Evolutionary conservation across 1,284 basidiomycete genomes (phyloP), one percentile per base, ranked within the genome.

Genomic region (Ustilago trichophora): DNA sequence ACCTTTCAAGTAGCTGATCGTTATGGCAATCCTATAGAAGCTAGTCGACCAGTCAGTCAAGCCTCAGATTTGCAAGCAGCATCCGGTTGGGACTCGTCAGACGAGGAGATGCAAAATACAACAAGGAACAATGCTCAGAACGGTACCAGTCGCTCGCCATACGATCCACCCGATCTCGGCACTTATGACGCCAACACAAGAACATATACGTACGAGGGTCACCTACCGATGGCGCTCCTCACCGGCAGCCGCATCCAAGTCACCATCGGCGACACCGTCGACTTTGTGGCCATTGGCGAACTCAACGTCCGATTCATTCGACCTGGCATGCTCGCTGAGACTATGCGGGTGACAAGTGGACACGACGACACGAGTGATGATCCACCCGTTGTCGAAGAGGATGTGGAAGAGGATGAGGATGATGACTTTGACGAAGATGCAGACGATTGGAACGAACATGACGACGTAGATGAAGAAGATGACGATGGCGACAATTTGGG

Each of bases 1-100:
- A 67, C 57, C 5, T 67, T 67, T 27, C 56, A 55, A 19, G 43
- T 67, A 21, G 56, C 64, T 11, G 64, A 67, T 44, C 64, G 53
- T 8, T 47, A 53, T 24, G 64, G 64, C 46, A 67, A 67, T 37
- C 52, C 50, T 1, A 31, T 67, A 25, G 11, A 36, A 5, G 12
- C 34, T 3, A 24, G 19, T 6, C 35, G 10, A 15, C 26, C 46
- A 27, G 27, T 29, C 5, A 29, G 8, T 15, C n/a, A n/a, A n/a
- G n/a, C n/a, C n/a, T n/a, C n/a, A n/a, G n/a, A n/a, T n/a, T n/a
- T n/a, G n/a, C n/a, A n/a, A n/a, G n/a, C n/a, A n/a, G n/a, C n/a
- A n/a, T n/a, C n/a, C n/a, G 52, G 63, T n/a, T 60, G 63, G 56
- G 56, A 53, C 16, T 19, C 32, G 3, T 38, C 56, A 10, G 49